A percentile compares a stretch with the other conserved stretches of the same genome.
These are phyloP conservation scores for Globisporangium nunn DNA, from an alignment of 352 stramenopile genomes.

Conservation along the genomic window DNA sequence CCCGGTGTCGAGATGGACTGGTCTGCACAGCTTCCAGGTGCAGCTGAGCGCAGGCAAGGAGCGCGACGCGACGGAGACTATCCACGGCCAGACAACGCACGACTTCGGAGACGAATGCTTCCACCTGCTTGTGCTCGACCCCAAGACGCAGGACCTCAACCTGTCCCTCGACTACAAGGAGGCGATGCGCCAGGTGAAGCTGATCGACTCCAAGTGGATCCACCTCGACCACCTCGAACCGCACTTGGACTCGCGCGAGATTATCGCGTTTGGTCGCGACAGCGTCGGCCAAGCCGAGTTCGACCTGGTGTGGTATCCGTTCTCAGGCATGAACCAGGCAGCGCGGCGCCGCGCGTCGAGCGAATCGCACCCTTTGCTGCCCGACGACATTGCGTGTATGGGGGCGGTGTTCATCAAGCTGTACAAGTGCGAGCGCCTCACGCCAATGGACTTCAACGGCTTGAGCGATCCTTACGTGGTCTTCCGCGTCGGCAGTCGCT, in stretches of 20 bases:
- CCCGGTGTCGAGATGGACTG: constrained; percentile 25
- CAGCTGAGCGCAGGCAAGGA: constrained; percentile 27
- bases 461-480: constrained; percentile 40
- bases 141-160: constrained; percentile 35
- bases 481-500: constrained; percentile 26
- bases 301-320: constrained; percentile 36
- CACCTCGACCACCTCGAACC: constrained; percentile 30
- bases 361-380: constrained; percentile 8
- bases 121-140: constrained; percentile 28
- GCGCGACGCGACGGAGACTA: constrained; percentile 16
- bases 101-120: constrained; percentile 22
- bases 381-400: constrained; percentile 31
- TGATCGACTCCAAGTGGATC: constrained; percentile 41
- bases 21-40: constrained; percentile 25
- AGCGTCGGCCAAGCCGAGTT: constrained; percentile 29
- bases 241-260: constrained; percentile 21
- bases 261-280: constrained; percentile 29
- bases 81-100: constrained; percentile 19
- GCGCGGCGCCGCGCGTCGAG: constrained; percentile 4
- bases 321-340: constrained; percentile 10
- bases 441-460: constrained; percentile 34
- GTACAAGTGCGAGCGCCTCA: constrained; percentile 28
- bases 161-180: constrained; percentile 34
- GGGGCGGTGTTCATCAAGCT: constrained; percentile 35
- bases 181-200: constrained; percentile 18